Base-by-base conservation (phyloP, 1,284 basidiomycete genomes). In the Puccinia coronata region DNA sequence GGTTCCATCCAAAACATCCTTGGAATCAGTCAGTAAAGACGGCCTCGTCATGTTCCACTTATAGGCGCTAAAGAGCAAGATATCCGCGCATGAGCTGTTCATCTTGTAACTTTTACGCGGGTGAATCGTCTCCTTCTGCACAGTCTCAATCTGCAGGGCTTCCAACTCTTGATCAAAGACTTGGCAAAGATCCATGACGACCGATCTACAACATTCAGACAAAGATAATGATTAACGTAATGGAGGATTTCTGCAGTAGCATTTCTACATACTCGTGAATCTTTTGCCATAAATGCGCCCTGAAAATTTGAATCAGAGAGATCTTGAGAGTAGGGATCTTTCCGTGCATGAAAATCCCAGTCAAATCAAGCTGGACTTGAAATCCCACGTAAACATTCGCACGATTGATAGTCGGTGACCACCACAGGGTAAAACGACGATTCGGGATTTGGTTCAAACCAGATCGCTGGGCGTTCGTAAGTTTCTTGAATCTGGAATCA, bases 41-140 rank as follows among this genome's bases (percentile, higher is more conserved):
- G 97, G 97, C 41, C 95, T 91, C 20, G 95, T 92, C 83, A 99
- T 97, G 86, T 98, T 98, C 96, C 96, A 99, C 90, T 92, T 86
- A 82, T 86, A 86, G 53, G 57, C 63, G 65, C 82, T 96, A 90
- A 99, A 99, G 75, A 99, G 89, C 49, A 99, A 89, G 84, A 99
- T 96, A 86, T 99, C 97, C 81, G 96, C 96, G 83, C 93, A 94
- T 53, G 93, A 94, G 12, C 84, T 85, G 78, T 82, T 99, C 95
- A 99, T 98, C 90, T 98, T 98, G 91, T 99, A 99, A 89, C 94
- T 97, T 90, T 98, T 99, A 88, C 96, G 93, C 85, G 97, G 96
- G 87, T 88, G 96, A 83, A 99, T 98, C 0, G 96, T 98, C 88
- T 99, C 96, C 88, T 99, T 99, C 87, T 99, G 97, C 1, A 99